These are phyloP conservation scores for Chenopodium berlandieri DNA, from an alignment of 148 eudicot genomes.

Conservation along the genomic window DNA sequence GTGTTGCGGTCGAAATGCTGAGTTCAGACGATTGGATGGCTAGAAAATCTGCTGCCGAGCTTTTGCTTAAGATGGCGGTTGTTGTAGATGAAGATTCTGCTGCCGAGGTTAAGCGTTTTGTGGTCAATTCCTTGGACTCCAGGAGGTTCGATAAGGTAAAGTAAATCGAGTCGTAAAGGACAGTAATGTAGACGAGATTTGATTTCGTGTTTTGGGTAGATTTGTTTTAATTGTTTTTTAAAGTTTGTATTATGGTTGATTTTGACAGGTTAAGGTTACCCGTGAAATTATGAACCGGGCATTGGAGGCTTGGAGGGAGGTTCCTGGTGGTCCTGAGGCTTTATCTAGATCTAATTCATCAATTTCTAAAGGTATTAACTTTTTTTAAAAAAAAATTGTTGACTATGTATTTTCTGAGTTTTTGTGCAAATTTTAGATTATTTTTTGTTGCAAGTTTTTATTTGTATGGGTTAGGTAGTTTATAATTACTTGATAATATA, in stretches of 20 bases:
- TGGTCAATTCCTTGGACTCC: conserved; percentile 50
- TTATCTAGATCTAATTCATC: conserved; percentile 40
- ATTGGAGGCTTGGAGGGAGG: conserved; percentile 64
- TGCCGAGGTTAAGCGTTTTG: conserved; percentile 34
- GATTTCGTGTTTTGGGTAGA: background rate
- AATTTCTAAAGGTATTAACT: conserved; percentile 43
- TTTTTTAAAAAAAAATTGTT: background rate
- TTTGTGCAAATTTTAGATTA: background rate
- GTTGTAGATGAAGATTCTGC: conserved; percentile 29
- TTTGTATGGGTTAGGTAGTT: background rate
- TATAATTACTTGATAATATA: too few species aligned
- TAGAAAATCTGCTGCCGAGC: conserved; percentile 67
- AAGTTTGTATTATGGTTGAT: conserved; percentile 1
- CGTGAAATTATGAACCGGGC: conserved; percentile 70
- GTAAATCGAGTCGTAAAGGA: too few species aligned
- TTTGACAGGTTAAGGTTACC: conserved; percentile 61
- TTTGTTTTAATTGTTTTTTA: background rate
- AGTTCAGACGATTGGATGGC: conserved; percentile 67
- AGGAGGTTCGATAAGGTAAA: conserved; percentile 63
- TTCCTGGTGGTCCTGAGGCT: conserved; percentile 41
- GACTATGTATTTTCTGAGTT: background rate
- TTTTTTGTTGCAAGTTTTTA: conserved; percentile 10
- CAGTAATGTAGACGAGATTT: background rate
- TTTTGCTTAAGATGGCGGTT: conserved; percentile 38
- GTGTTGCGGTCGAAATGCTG: conserved; percentile 43